Evolutionary conservation across 1,284 basidiomycete species (phyloP), one percentile per base, ranked within the genome.

Genomic region (Ceratobasidium papillatum): DNA sequence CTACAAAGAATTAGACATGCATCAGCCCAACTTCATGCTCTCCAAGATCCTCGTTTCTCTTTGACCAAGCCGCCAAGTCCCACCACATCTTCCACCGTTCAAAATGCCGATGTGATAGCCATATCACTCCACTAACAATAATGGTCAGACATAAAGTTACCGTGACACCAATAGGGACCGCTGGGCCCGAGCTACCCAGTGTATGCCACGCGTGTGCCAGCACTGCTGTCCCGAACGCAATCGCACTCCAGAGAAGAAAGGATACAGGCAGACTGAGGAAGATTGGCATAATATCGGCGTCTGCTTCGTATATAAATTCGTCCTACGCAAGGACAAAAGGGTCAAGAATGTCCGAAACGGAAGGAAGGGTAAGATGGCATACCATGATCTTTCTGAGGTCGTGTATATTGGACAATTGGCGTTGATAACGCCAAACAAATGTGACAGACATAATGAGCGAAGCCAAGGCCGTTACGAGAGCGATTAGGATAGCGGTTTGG

Each of bases 401-500:
- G 54, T 66, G 71, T 36, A 63, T 75, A 36, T 76, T 75, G 12
- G 76, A 64, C 4, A 76, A 63, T 54, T 76, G 76, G n/a, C 76
- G 65, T 36, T 76, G 76, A 47, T 76, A 76, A 41, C 74, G 52
- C 76, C 76, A 76, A 1, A 76, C 74, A 32, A 76, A 74, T 8
- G 68, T 62, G 0, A 75, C 76, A 22, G 65, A 65, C 34, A 76
- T 45, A 19, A 73, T 51, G 36, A 76, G 74, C 3, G 74, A 75
- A 22, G 74, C 73, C 51, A 76, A 32, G 17, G 74, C 68, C 34
- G 69, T 75, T 12, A 71, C 56, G 14, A 76, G 59, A 12, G 76
- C 71, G 45, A 76, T 75, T 17, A 76, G 68, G 11, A 63, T 75
- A 3, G 76, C 66, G 3, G 76, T 56, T 72, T 75, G 74, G 7